Conservation (phyloP, 1,284 basidiomycete genomes). For the Naganishia cerealis region DNA sequence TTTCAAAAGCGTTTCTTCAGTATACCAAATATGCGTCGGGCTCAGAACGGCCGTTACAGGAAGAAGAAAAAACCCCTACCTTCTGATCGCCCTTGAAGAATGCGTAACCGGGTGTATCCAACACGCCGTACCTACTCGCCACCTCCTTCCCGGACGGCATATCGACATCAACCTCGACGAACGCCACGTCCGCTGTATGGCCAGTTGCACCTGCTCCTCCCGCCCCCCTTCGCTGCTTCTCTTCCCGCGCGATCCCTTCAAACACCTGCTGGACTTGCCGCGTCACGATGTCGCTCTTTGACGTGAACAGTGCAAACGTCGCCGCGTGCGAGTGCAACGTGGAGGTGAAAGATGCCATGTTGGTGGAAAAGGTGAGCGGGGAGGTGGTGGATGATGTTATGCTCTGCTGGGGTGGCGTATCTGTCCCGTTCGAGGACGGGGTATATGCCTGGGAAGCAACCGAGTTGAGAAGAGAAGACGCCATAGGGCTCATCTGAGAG, state of each 20-base stretch:
- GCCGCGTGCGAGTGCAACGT: constrained; percentile 60
- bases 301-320: constrained; percentile 64
- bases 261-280: constrained; percentile 51
- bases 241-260: constrained; percentile 41
- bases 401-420: constrained; percentile 59
- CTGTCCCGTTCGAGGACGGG: constrained; percentile 4
- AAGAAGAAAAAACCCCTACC: constrained; percentile 1
- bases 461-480: constrained; percentile 31
- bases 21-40: background rate
- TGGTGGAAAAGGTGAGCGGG: constrained; percentile 65
- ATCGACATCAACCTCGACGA: constrained; percentile 75
- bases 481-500: constrained; percentile 16
- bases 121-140: constrained; percentile 66
- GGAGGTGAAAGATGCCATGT: constrained; percentile 60
- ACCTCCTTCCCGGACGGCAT: constrained; percentile 65
- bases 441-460: constrained; percentile 1
- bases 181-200: constrained; percentile 62
- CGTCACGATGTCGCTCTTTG: constrained; percentile 62
- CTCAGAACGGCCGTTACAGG: background rate
- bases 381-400: constrained; percentile 53
- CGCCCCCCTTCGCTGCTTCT: constrained; percentile 54
- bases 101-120: constrained; percentile 18
- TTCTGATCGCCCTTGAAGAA: constrained; percentile 21
- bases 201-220: constrained; percentile 52
- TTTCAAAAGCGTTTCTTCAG: background rate